Evolutionary conservation across 805 yeast species (phyloP).

Genomic region (Wilhelminamyces savonicus): DNA sequence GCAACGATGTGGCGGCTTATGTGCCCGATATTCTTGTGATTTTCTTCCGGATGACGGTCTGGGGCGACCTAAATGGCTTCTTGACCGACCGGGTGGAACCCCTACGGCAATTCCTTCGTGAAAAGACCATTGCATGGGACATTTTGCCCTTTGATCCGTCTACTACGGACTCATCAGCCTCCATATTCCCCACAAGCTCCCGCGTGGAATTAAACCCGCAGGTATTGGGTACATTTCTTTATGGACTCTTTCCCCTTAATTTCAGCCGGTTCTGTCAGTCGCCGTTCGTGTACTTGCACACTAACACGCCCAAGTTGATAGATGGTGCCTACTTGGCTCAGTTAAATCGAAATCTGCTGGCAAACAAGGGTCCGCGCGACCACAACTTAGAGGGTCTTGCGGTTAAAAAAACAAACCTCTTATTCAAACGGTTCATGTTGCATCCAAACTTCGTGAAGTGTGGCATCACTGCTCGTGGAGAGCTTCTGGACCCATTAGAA

Average conservation of each 20-base stretch:
- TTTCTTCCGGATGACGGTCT: constrained; percentile 31
- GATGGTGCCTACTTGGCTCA: constrained; percentile 3
- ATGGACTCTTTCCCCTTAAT: constrained; percentile 53
- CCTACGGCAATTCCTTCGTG: constrained; percentile 3
- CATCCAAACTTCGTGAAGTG: constrained; percentile 43
- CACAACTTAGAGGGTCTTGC: constrained; percentile 3
- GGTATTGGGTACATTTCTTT: constrained; percentile 42
- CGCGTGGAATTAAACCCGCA: constrained; percentile 18
- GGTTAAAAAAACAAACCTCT: constrained; percentile 11
- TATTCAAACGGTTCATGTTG: constrained; percentile 30
- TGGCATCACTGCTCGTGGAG: constrained; percentile 18
- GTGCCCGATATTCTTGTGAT: constrained; percentile 39
- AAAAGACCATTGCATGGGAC: constrained; percentile 11
- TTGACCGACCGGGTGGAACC: constrained; percentile 5
- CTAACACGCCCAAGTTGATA: constrained; percentile 10
- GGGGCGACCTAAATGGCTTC: constrained; percentile 15
- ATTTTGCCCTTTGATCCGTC: constrained; percentile 8
- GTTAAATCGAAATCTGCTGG: constrained; percentile 1
- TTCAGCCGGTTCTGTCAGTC: constrained; percentile 35
- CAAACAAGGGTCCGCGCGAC: neutral
- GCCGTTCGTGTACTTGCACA: constrained; percentile 31
- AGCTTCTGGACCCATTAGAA: constrained; percentile 10
- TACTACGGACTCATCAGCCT: constrained; percentile 5
- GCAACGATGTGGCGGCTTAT: constrained; percentile 21
- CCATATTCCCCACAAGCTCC: constrained; percentile 9